Percentiles rank a stretch among this genome's conserved stretches.
phyloP scores from a whole-genome alignment of 306 rosid species.

The Inga leiocalycina region DNA sequence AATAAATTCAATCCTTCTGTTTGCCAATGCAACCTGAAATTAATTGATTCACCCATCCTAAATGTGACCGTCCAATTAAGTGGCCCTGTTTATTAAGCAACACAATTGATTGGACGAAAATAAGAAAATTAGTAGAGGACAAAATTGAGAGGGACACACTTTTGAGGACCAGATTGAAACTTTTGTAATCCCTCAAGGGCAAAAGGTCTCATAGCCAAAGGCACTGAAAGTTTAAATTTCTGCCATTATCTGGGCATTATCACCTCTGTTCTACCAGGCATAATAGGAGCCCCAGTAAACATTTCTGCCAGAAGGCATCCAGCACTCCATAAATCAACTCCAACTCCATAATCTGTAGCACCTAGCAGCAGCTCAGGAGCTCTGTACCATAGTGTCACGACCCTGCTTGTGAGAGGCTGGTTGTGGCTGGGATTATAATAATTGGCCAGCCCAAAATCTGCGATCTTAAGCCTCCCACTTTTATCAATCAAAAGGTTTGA shows the following conservation, averaged over 20 bases:
- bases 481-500: not conserved
- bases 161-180: not conserved
- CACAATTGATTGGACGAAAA: not conserved
- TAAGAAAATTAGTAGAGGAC: not conserved
- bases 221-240: not conserved
- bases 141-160: not conserved
- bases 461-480: constrained; percentile 6
- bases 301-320: constrained; percentile 14
- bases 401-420: not conserved
- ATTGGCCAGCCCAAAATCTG: not conserved
- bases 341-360: constrained; percentile 3
- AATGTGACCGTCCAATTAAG: not conserved
- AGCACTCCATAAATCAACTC: constrained; percentile 1
- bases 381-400: constrained; percentile 6
- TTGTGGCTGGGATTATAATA: not conserved
- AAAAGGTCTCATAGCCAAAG: not conserved
- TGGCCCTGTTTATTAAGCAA: not conserved
- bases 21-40: not conserved
- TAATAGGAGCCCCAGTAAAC: not conserved
- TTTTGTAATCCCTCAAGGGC: not conserved
- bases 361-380: not conserved
- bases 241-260: not conserved
- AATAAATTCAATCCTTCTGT: not conserved
- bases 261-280: constrained; percentile 7
- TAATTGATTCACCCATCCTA: not conserved